Conservation (phyloP, 768 basidiomycete genomes). For the Austroboletus eburneus region DNA sequence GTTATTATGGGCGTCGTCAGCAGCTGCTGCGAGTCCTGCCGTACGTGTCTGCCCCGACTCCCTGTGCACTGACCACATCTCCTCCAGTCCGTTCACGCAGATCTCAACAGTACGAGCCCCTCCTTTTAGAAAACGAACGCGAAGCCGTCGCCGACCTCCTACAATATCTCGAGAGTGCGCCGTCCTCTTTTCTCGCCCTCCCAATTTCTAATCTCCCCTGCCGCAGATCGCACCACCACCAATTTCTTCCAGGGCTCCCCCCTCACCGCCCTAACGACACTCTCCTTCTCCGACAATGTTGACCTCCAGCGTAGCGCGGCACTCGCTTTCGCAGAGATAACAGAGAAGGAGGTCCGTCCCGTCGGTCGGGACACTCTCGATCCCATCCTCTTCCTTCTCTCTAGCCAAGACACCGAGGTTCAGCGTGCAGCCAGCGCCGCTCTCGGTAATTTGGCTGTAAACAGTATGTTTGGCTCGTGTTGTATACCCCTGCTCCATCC, state of each 20-base stretch:
- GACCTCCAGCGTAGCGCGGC: slow-evolving; percentile 98
- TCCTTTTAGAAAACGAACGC: slow-evolving; percentile 88
- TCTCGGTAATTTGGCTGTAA: slow-evolving; percentile 95
- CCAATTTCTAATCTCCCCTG: not conserved
- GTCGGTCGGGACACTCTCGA: slow-evolving; percentile 97
- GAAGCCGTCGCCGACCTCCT: slow-evolving; percentile 97
- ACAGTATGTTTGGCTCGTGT: slow-evolving; percentile 61
- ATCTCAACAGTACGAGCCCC: slow-evolving; percentile 83
- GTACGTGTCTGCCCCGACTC: slow-evolving; percentile 40
- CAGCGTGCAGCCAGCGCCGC: slow-evolving; percentile 98
- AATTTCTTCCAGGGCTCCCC: slow-evolving; percentile 97
- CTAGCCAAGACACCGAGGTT: slow-evolving; percentile 97
- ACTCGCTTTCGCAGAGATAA: slow-evolving; percentile 98
- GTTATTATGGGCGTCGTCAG: slow-evolving; percentile 64
- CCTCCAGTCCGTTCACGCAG: slow-evolving; percentile 69
- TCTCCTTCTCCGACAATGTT: slow-evolving; percentile 98
- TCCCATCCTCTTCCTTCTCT: slow-evolving; percentile 94
- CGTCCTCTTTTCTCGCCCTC: not conserved
- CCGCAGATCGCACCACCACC: slow-evolving; percentile 84
- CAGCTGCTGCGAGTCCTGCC: slow-evolving; percentile 84
- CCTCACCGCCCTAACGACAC: slow-evolving; percentile 88
- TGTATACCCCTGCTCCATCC: slow-evolving; percentile 8
- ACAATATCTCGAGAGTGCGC: slow-evolving; percentile 94
- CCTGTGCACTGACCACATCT: slow-evolving; percentile 10
- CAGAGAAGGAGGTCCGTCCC: slow-evolving; percentile 97